Base-by-base conservation (phyloP, 1,284 basidiomycete genomes). In the Pseudozyma sp. region DNA sequence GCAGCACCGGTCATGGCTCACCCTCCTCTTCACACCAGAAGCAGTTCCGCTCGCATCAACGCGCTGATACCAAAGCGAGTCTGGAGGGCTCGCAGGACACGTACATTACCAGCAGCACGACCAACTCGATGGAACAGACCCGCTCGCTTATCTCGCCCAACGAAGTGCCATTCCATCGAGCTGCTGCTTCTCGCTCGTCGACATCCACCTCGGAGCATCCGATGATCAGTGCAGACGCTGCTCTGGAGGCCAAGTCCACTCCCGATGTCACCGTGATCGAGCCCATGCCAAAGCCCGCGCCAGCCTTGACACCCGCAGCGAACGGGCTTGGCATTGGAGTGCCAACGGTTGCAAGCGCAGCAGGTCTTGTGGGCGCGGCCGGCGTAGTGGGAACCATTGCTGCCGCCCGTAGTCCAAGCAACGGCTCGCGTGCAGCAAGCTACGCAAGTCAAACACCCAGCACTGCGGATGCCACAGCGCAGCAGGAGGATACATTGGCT, bases 191-290 rank as follows among this genome's bases (percentile, higher is more conserved):
- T 18, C 61, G 61, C 42, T 67, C 66, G 18, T 69, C 71, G 38
- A 69, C 65, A 3, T 65, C 66, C 5, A 68, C 70, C 2, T 68
- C 61, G 34, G 70, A 73, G 36, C 65, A 68, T 36, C 64, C 56
- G 1, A 18, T 56, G 5, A 21, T 34, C 18, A 60, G 45, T 35
- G 60, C 58, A 14, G 64, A 65, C 31, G 57, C 54, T 14, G 50
- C 44, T 10, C 11, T 50, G 48, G 69, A 66, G 19, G 44, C 58
- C 48, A 71, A 71, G 52, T 48, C 50, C 2, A 45, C 51, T 13
- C 58, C 65, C 0, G 59, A 61, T 36, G 70, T 73, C 43, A 42
- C 58, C n/a, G 59, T 66, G 43, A 51, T 64, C 42, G 64, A 72
- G 14, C 44, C 59, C 14, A 40, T 52, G 8, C 57, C 35, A 1